Conservation (phyloP, 179 eudicot genomes). For the Drosera spatulata region DNA sequence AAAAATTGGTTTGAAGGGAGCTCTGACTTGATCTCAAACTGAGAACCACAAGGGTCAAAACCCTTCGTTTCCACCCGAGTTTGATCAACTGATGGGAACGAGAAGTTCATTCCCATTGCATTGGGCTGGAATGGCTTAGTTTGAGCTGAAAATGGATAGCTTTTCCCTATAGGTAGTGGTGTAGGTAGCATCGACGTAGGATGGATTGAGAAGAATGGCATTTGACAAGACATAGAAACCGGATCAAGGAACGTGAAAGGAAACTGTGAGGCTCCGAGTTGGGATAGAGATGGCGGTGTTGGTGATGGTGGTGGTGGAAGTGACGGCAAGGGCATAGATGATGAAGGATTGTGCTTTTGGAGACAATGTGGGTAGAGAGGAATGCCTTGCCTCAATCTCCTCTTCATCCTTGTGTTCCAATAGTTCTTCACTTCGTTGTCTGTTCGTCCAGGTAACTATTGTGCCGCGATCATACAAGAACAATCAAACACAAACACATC, state of each 20-base stretch:
- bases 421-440: conserved; percentile 68
- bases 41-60: conserved; percentile 7
- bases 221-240: conserved; percentile 18
- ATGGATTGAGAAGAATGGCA: conserved; percentile 14
- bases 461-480: no score
- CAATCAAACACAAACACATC: no score
- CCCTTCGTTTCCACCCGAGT: conserved; percentile 4
- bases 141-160: conserved; percentile 5
- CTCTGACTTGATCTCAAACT: conserved; percentile 19
- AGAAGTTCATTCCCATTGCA: conserved; percentile 7
- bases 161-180: conserved; percentile 4
- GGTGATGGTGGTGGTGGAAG: not conserved
- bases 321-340: conserved; percentile 6
- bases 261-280: conserved; percentile 12
- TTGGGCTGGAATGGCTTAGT: conserved; percentile 15
- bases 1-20: conserved; percentile 46
- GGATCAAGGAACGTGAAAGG: conserved; percentile 21
- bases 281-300: not conserved
- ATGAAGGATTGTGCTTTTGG: not conserved
- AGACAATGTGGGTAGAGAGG: conserved; percentile 37
- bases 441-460: conserved; percentile 49
- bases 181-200: conserved; percentile 19
- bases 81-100: conserved; percentile 1
- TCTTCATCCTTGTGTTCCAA: conserved; percentile 53
- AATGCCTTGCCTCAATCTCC: conserved; percentile 31